Percentiles rank a stretch among this genome's conserved stretches.
phyloP scores from a whole-genome alignment of 2,329 filamentous ascomycete genomes.

The Fusarium mexicanum region DNA sequence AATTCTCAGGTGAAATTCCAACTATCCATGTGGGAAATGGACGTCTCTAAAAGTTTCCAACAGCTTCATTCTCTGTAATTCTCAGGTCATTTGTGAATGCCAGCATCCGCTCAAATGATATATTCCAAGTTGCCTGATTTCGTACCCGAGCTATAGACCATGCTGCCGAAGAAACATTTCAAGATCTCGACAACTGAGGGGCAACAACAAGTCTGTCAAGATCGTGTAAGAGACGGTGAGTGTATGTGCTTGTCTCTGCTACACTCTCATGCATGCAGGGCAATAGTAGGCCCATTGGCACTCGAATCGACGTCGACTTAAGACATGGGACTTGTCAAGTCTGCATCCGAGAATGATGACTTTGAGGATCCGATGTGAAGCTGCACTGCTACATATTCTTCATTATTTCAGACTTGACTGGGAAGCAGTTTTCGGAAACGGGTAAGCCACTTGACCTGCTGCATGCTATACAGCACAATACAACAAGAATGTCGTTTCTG shows the following conservation, averaged over 20 bases:
- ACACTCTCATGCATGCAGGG: slow-evolving; percentile 4
- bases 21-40: not conserved
- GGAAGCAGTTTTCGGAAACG: not conserved
- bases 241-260: not conserved
- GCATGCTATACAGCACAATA: not conserved
- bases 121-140: not conserved
- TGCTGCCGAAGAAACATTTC: not conserved
- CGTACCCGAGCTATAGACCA: not conserved
- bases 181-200: not conserved
- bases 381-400: not conserved
- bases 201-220: not conserved
- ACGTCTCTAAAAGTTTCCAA: slow-evolving; percentile 10
- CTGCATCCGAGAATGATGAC: not conserved
- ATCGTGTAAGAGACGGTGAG: slow-evolving; percentile 18
- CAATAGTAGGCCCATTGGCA: not conserved
- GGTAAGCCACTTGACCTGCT: not conserved
- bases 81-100: not conserved
- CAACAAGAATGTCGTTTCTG: not conserved
- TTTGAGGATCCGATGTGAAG: not conserved
- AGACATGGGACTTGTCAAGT: not conserved
- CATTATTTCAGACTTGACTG: not conserved
- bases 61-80: not conserved
- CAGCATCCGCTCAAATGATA: not conserved
- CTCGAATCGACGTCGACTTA: not conserved
- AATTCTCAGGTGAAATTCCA: not conserved